These are phyloP conservation scores for Keqinozyma sinolaborantium DNA, from an alignment of 1,139 yeast genomes.

Conservation along the genomic window DNA sequence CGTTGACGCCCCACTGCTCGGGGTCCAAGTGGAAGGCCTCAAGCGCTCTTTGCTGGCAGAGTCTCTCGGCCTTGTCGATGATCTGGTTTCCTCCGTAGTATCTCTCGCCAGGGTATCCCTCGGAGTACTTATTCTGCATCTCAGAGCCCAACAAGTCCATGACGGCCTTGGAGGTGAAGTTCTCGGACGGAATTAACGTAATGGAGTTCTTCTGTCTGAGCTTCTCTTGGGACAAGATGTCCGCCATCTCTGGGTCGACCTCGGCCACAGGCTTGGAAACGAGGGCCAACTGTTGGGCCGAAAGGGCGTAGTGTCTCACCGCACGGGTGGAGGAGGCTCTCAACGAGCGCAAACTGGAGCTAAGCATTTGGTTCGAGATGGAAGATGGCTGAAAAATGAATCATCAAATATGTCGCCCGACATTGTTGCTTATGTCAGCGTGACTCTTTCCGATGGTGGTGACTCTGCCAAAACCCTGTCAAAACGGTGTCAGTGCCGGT, in stretches of 20 bases:
- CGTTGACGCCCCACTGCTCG: slow-evolving; percentile 92
- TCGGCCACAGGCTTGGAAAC: slow-evolving; percentile 63
- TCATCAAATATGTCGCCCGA: background rate
- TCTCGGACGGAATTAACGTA: slow-evolving; percentile 91
- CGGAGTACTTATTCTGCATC: slow-evolving; percentile 98
- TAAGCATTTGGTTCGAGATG: slow-evolving; percentile 12
- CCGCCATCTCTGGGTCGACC: slow-evolving; percentile 84
- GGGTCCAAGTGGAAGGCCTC: slow-evolving; percentile 77
- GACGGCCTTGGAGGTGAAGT: slow-evolving; percentile 91
- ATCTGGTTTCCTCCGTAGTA: slow-evolving; percentile 96
- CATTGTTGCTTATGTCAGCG: slow-evolving; percentile 1
- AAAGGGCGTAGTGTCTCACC: slow-evolving; percentile 30
- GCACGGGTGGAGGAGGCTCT: slow-evolving; percentile 7
- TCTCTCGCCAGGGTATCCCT: slow-evolving; percentile 97
- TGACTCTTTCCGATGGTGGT: background rate
- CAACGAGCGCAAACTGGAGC: slow-evolving; percentile 19
- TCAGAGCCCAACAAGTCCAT: slow-evolving; percentile 93
- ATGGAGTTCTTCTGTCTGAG: slow-evolving; percentile 85
- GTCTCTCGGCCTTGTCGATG: slow-evolving; percentile 84
- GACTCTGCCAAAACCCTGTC: background rate
- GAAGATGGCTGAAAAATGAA: slow-evolving; percentile 1
- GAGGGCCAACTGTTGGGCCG: slow-evolving; percentile 47
- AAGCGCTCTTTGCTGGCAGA: slow-evolving; percentile 90
- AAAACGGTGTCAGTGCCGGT: background rate
- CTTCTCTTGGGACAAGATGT: slow-evolving; percentile 69